phyloP scores from a whole-genome alignment of 306 rosid genomes.

The Rosa chinensis region DNA sequence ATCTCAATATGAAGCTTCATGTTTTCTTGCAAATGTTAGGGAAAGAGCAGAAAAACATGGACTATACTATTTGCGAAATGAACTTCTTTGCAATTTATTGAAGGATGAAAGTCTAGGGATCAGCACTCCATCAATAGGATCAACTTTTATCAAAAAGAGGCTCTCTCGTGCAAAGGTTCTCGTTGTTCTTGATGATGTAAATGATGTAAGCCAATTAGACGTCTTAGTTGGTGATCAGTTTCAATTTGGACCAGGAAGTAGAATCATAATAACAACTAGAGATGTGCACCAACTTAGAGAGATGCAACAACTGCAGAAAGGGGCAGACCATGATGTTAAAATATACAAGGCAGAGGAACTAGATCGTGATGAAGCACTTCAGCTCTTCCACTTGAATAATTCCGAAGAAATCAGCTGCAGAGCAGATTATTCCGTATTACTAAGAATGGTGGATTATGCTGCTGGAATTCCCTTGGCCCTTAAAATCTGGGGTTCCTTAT shows the following conservation, averaged over 20 bases:
- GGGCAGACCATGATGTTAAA: background rate
- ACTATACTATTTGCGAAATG: background rate
- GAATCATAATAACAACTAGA: background rate
- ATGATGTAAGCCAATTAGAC: slow-evolving; percentile 11
- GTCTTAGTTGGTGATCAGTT: background rate
- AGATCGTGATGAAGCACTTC: slow-evolving; percentile 3
- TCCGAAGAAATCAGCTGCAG: background rate
- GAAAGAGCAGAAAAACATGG: background rate
- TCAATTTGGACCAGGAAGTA: slow-evolving; percentile 9
- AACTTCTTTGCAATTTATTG: background rate
- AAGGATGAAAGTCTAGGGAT: background rate
- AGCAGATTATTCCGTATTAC: background rate
- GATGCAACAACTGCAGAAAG: background rate
- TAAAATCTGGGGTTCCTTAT: background rate
- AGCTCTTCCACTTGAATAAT: slow-evolving; percentile 8
- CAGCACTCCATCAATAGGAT: background rate
- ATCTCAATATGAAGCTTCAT: background rate
- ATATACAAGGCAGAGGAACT: background rate
- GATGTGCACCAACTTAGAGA: background rate
- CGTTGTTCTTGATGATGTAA: slow-evolving; percentile 16
- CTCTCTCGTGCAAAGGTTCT: background rate
- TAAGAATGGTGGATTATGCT: background rate
- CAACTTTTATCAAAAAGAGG: background rate
- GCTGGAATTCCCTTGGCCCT: slow-evolving; percentile 8
- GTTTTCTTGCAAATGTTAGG: background rate